Evolutionary conservation across 2,329 filamentous ascomycete genomes (phyloP), one percentile per base, ranked within the genome.

Genomic region (Aspergillus phoenicis): DNA sequence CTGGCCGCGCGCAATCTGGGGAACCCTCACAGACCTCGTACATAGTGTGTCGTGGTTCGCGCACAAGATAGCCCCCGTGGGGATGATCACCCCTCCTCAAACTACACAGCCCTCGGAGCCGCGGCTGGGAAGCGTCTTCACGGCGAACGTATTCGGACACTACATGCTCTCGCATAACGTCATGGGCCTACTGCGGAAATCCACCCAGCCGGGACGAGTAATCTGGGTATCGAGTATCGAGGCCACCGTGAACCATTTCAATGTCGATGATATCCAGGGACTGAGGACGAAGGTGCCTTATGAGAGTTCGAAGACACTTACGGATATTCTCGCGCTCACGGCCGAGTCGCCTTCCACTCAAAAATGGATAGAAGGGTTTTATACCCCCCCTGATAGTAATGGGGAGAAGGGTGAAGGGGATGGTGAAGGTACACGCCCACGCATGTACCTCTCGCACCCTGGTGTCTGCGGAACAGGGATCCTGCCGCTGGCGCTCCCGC

Each of bases 61-160:
- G 5, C 97, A 84, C 81, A 97, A 97, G 80, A 77, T 87, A 15
- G 84, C 88, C 4, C 75, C 82, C 13, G 72, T 82, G 2, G 88
- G 88, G 24, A 78, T 81, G 61, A 60, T 84, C 0, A 80, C 85
- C n/a, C 78, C 80, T 62, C 76, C 79, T 8, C 83, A 93, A 72
- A 78, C 84, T 13, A 71, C 17, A 75, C 8, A 75, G 5, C 57
- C 60, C 3, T 68, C 78, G 15, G 85, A 87, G 60, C 87, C 89
- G 0, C 78, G 81, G 5, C 80, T 99, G 0, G 93, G 92, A 3
- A 84, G 91, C 66, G 87, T 97, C 17, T 99, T 98, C 74, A 90
- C 89, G 73, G 89, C 94, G 53, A 98, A 98, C 72, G 85, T 97
- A 30, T 98, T 99, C 73, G 95, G 95, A 0, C 95, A 99, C 79